Conservation (phyloP, 2,329 filamentous ascomycete species). For the Penicillium sp. region DNA sequence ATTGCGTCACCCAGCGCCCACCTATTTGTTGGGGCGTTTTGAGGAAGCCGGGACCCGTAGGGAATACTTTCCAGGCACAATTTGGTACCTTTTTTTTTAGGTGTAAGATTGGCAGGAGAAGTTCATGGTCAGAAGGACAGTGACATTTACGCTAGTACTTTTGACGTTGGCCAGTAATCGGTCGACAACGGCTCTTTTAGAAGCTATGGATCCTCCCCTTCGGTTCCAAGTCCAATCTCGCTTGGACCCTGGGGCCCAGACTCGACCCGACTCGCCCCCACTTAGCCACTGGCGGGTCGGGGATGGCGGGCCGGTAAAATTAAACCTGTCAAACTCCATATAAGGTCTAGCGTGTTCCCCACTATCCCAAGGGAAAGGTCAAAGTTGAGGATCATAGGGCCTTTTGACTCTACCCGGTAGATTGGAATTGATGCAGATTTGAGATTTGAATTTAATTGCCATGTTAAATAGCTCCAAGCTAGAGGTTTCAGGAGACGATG, state of each 20-base stretch:
- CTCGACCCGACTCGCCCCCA: neutral
- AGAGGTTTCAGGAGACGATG: constrained; percentile 16
- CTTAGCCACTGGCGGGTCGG: constrained; percentile 14
- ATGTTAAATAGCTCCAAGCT: neutral
- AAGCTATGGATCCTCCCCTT: neutral
- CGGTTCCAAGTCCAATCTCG: neutral
- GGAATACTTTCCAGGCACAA: neutral
- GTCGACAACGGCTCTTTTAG: neutral
- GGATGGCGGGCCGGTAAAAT: constrained; percentile 19
- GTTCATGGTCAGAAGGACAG: constrained; percentile 10
- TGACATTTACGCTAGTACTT: constrained; percentile 2
- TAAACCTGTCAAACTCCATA: constrained; percentile 22
- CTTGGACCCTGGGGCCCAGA: constrained; percentile 7
- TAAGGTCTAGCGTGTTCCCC: neutral
- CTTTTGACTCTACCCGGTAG: neutral
- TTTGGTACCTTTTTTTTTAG: constrained; percentile 1
- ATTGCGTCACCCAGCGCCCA: constrained; percentile 15
- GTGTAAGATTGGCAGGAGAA: neutral
- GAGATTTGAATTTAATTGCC: neutral
- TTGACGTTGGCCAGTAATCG: neutral
- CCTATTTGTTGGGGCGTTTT: constrained; percentile 1
- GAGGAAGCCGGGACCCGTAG: neutral
- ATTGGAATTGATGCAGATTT: neutral
- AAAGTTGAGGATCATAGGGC: constrained; percentile 18
- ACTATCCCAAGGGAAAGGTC: constrained; percentile 15